phyloP scores from a whole-genome alignment of 352 stramenopile species.

The Phytophthora nicotianae region DNA sequence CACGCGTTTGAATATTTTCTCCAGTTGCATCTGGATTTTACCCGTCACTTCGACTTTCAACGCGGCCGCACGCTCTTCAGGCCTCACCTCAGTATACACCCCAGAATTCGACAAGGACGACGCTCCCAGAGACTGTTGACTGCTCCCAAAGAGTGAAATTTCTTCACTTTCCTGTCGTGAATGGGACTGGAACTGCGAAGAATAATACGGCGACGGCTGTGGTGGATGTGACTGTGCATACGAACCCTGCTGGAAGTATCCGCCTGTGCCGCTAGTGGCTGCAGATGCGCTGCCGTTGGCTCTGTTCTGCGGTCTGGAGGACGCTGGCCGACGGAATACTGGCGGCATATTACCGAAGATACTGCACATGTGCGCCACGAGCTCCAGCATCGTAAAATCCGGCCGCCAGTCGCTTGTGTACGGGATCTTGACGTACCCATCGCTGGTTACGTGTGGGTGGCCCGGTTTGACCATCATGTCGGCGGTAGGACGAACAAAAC shows the following conservation, averaged over 20 bases:
- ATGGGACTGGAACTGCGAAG: constrained; percentile 34
- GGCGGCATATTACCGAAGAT: constrained; percentile 89
- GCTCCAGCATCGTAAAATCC: constrained; percentile 85
- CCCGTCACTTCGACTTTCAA: constrained; percentile 78
- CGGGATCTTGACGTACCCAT: constrained; percentile 87
- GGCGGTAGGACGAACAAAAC: constrained; percentile 85
- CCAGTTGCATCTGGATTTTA: constrained; percentile 81
- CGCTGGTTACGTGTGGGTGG: constrained; percentile 85
- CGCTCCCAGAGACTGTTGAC: constrained; percentile 21
- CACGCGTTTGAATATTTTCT: constrained; percentile 81
- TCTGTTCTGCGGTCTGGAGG: constrained; percentile 39
- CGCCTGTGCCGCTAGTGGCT: constrained; percentile 28
- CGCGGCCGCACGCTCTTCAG: constrained; percentile 52
- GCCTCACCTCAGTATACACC: constrained; percentile 16
- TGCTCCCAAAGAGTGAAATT: constrained; percentile 57
- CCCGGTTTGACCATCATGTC: constrained; percentile 90
- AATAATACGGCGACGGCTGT: constrained; percentile 43
- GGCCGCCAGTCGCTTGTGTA: constrained; percentile 85
- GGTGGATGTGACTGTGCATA: constrained; percentile 37
- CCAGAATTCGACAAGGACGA: constrained; percentile 27
- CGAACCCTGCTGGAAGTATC: constrained; percentile 57
- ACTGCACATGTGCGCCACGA: constrained; percentile 89
- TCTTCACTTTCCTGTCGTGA: constrained; percentile 24
- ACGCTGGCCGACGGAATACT: constrained; percentile 75
- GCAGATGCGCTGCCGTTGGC: constrained; percentile 33